These are phyloP conservation scores for Luffa aegyptiaca DNA, from an alignment of 306 rosid species.

Conservation along the genomic window DNA sequence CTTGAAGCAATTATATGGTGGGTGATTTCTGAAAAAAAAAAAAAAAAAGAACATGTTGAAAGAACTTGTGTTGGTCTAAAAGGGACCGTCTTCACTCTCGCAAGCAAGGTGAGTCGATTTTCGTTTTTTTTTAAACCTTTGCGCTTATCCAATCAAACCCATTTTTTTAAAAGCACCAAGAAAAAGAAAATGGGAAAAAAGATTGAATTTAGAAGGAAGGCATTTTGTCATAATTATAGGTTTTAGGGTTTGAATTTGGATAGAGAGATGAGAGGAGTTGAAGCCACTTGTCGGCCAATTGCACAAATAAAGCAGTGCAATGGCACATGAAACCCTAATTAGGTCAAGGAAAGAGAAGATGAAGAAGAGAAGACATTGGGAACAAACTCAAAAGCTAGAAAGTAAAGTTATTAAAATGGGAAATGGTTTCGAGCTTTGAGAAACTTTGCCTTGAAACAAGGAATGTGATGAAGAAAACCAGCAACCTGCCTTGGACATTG, in stretches of 20 bases:
- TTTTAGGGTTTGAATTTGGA: not conserved
- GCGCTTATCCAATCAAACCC: not conserved
- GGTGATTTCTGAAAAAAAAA: not conserved
- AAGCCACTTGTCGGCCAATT: conserved; percentile 45
- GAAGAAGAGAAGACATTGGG: conserved; percentile 17
- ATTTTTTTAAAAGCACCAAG: no score
- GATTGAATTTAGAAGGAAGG: not conserved
- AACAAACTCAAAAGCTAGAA: conserved; percentile 8
- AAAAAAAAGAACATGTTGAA: no score
- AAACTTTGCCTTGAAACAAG: conserved; percentile 24
- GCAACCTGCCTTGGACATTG: conserved; percentile 14
- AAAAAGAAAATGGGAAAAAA: not conserved
- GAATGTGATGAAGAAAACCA: conserved; percentile 14
- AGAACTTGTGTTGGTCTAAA: not conserved
- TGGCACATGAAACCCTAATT: conserved; percentile 11
- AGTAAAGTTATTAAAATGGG: conserved; percentile 9
- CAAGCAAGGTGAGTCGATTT: not conserved
- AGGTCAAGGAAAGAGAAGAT: not conserved
- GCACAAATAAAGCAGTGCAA: conserved; percentile 18
- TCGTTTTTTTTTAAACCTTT: no score
- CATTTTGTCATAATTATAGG: conserved; percentile 5
- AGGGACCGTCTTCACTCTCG: not conserved
- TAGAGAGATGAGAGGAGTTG: conserved; percentile 15
- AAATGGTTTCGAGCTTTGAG: conserved; percentile 18
- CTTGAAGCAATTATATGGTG: not conserved